Evolutionary conservation across 2,329 filamentous ascomycete species (phyloP).

Genomic region (Aspergillus chevalieri): DNA sequence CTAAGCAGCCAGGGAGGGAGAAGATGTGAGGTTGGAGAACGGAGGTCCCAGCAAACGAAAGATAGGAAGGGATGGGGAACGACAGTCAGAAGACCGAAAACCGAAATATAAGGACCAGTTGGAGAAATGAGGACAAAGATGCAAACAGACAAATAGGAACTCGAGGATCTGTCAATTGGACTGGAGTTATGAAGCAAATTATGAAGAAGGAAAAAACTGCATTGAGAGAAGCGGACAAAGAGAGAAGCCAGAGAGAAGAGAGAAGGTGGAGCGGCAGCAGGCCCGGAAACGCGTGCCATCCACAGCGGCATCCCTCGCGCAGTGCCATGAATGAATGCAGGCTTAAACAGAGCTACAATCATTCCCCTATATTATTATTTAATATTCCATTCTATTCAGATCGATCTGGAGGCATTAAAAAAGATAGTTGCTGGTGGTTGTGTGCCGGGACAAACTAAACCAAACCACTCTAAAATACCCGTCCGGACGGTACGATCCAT

Average conservation of each 20-base stretch:
- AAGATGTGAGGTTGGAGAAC: neutral
- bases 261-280: slow-evolving; percentile 5
- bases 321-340: neutral
- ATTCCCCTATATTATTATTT: no score
- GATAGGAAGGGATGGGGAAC: slow-evolving; percentile 6
- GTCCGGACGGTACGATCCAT: no score
- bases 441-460: no score
- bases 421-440: no score
- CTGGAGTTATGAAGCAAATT: neutral
- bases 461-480: no score
- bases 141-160: neutral
- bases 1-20: neutral
- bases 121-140: slow-evolving; percentile 4
- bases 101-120: slow-evolving; percentile 6
- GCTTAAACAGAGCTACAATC: no score
- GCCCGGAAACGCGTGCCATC: neutral
- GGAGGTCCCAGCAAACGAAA: neutral
- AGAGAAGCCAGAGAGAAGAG: neutral
- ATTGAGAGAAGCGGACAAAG: neutral
- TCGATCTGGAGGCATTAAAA: no score
- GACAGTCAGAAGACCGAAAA: slow-evolving; percentile 9
- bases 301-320: neutral
- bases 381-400: no score
- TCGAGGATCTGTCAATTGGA: neutral
- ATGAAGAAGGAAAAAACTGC: slow-evolving; percentile 1